These are phyloP conservation scores for Lepidium sativum DNA, from an alignment of 345 rosid species.

Conservation along the genomic window DNA sequence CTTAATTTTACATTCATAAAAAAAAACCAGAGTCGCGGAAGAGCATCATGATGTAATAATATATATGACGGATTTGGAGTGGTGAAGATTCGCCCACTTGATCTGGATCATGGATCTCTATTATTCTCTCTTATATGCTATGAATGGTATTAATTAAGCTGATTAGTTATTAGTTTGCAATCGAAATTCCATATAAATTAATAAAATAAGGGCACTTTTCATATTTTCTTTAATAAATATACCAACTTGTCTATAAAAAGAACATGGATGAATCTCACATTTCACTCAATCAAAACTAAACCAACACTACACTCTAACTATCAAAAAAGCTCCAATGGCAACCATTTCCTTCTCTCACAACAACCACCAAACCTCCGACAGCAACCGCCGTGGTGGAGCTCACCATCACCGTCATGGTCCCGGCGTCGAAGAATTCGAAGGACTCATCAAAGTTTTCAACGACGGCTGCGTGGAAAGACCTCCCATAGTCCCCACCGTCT, in stretches of 20 bases:
- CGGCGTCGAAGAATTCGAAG: conserved; percentile 50
- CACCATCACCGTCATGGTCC: conserved; percentile 33
- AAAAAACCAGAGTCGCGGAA: background rate
- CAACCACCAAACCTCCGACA: conserved; percentile 26
- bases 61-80: conserved; percentile 4
- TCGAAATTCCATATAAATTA: background rate
- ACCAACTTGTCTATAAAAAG: conserved; percentile 20
- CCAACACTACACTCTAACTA: conserved; percentile 3
- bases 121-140: conserved; percentile 1
- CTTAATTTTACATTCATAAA: too few relatives aligned
- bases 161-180: background rate
- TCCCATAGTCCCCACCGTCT: conserved; percentile 44
- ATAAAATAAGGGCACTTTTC: background rate
- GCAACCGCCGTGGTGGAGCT: conserved; percentile 24
- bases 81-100: conserved; percentile 19
- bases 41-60: conserved; percentile 3
- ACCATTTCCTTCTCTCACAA: conserved; percentile 31
- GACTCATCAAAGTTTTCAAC: conserved; percentile 55
- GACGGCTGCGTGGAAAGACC: conserved; percentile 65
- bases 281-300: background rate
- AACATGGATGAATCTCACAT: conserved; percentile 4
- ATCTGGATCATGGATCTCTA: conserved; percentile 3
- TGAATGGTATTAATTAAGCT: background rate
- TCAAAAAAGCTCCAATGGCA: conserved; percentile 31
- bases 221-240: background rate